Evolutionary conservation across 176 grass and related monocot genomes (phyloP).

Genomic region (Panicum miliaceum): DNA sequence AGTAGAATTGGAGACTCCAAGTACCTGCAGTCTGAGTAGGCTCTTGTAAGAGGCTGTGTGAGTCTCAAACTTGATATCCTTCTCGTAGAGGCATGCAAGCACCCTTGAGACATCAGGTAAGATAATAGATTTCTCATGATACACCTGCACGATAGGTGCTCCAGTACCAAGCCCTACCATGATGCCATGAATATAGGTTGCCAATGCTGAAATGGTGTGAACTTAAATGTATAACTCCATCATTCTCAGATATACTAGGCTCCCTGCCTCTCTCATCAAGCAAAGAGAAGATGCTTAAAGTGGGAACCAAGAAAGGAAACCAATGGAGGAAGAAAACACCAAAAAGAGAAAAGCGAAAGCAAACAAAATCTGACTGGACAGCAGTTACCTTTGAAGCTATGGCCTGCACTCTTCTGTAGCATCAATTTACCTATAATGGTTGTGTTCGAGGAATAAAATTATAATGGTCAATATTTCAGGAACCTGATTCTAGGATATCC

Average conservation of each 20-base stretch:
- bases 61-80: conserved; percentile 58
- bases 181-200: conserved; percentile 32
- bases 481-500: background rate
- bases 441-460: background rate
- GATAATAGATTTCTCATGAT: conserved; percentile 70
- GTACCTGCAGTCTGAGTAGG: conserved; percentile 86
- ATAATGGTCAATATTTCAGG: conserved; percentile 8
- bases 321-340: conserved; percentile 39
- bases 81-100: conserved; percentile 87
- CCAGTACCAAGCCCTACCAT: conserved; percentile 56
- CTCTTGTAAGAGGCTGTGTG: conserved; percentile 47
- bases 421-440: background rate
- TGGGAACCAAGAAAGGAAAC: conserved; percentile 34
- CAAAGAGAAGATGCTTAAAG: conserved; percentile 87
- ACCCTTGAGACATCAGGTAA: conserved; percentile 87
- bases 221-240: conserved; percentile 28
- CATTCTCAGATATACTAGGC: conserved; percentile 46
- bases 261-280: conserved; percentile 59
- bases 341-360: conserved; percentile 32
- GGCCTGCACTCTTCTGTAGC: background rate
- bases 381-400: conserved; percentile 11
- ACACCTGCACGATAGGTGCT: conserved; percentile 66
- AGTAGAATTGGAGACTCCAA: conserved; percentile 29
- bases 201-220: conserved; percentile 30
- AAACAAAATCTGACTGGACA: conserved; percentile 22